Evolutionary conservation across 768 basidiomycete genomes (phyloP), one percentile per base, ranked within the genome.

Genomic region (Cystobasidium onofrii): DNA sequence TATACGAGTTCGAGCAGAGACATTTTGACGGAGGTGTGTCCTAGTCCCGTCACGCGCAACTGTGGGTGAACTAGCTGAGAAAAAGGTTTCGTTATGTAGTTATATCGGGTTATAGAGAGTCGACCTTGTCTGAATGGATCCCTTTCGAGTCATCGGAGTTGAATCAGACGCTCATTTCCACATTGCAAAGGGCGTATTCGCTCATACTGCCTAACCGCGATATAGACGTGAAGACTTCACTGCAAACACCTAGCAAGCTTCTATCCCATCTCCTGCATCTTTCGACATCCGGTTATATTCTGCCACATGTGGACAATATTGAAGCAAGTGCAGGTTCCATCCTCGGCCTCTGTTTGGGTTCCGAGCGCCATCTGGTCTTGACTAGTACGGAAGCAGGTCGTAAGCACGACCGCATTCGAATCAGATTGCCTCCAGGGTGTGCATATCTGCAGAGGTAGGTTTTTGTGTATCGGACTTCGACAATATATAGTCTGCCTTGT

Each of bases 291-390:
- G 83, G 83, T n/a, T 71, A 79, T 55, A 84, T 84, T 73, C 70
- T 79, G 13, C 79, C 79, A 6, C 83, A 84, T 74, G 82, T 84
- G 52, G 83, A 84, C 75, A 82, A 82, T 73, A 75, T 83, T 46
- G 78, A 82, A 50, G 81, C 82, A 3, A 81, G 80, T 52, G 83
- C 83, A 0, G 78, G 76, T 6, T 76, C 81, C 4, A 82, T 84
- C 41, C 77, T 82, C 50, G 83, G 83, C 1, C 77, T 82, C 0
- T 80, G 80, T 4, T 75, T 84, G 0, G 83, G 83, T 9, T 78
- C 79, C 1, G 79, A 78, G 34, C 46, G 82, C 41, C 76, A 81
- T 23, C 71, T 83, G 73, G 69, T 80, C 55, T 73, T 83, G 46
- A 76, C 75, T 33, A 61, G 39, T 76, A 78, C 1, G 69, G 63